Evolutionary conservation across 176 grass and related monocot genomes (phyloP).

Genomic region (Eremochloa ophiuroides): DNA sequence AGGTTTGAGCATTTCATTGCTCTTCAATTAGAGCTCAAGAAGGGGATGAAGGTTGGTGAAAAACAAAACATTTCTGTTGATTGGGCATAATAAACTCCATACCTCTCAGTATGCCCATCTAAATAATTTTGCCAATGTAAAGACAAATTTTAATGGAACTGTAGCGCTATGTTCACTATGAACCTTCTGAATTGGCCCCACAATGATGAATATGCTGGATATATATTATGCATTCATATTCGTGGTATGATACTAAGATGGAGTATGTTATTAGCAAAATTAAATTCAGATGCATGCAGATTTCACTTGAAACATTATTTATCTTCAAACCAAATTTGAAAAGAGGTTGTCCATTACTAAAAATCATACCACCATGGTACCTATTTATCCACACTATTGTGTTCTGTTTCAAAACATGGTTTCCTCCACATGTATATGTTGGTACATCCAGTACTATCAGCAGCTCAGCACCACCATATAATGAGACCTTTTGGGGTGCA

Average conservation of each 20-base stretch:
- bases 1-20: constrained; percentile 63
- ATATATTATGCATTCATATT: neutral
- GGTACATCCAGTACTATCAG: no score
- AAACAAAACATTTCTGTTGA: neutral
- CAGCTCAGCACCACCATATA: no score
- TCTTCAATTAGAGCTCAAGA: constrained; percentile 50
- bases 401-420: neutral
- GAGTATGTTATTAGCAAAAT: neutral
- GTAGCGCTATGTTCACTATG: neutral
- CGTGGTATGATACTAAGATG: neutral
- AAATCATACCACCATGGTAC: fast-evolving
- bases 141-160: neutral
- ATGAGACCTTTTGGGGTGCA: neutral
- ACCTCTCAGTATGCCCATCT: no score
- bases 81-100: no score
- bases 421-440: neutral
- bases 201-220: neutral
- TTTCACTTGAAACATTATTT: no score
- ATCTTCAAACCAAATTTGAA: neutral
- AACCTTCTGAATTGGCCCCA: no score
- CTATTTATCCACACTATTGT: neutral
- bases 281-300: neutral
- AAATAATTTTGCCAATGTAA: neutral
- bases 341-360: neutral
- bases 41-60: constrained; percentile 50